Base-by-base conservation (phyloP, 106 monocot species). In the Posidonia australis region DNA sequence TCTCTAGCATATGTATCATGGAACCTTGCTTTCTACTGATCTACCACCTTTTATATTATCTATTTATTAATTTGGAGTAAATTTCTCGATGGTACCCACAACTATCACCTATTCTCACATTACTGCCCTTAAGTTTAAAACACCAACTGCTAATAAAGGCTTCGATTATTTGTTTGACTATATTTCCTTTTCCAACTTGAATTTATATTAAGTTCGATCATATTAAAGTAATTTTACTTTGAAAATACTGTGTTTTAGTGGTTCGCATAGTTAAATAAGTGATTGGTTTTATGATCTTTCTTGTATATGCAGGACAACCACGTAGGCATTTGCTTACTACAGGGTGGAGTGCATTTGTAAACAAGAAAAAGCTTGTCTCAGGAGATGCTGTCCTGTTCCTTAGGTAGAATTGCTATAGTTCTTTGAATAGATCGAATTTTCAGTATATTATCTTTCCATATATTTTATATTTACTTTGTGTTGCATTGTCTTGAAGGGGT, bases 331-430 rank as follows among this genome's bases (percentile, higher is more conserved):
- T 94, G 58, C 79, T 94, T 30, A 94, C 94, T 13, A 89, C 94
- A 26, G 94, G 94, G 19, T 94, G 94, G 94, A 89, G 84, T 78
- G 86, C 86, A 47, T 94, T 94, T 78, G 79, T 94, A 46, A 89
- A 94, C 70, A 94, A 80, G 71, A 94, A 94, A 78, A 94, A 94
- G 44, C 89, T 94, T 32, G 76, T 84, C 49, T 90, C 89, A 36
- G 94, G 94, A 13, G 94, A 94, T 82, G 89, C 94, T 16, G 86
- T 89, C 19, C 84, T 94, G 10, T 94, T 94, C 67, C 84, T 94
- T 58, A 72, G 94, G 94, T 86, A 80, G 9, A 68, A 32, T 13
- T 65, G n/a, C n/a, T 51, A 1, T 66, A 1, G 18, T 66, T 20
- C 5, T 25, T 49, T 55, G 10, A 5, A 58, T 23, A 25, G 11